Evolutionary conservation across 495 filamentous ascomycete genomes (phyloP).

Genomic region (Pyronema omphalodes): DNA sequence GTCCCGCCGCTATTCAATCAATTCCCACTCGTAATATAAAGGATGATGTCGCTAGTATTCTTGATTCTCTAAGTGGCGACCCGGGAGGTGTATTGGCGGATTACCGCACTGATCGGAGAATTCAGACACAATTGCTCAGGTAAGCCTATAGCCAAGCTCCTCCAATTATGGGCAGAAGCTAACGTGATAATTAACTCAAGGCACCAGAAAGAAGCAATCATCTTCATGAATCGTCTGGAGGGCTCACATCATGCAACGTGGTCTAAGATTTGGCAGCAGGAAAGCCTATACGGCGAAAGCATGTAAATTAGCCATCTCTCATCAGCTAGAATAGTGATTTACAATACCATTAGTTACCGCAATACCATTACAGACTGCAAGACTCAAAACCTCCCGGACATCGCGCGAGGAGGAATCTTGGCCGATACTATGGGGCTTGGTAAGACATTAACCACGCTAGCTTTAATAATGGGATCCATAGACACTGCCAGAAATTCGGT

Average conservation of each 20-base stretch:
- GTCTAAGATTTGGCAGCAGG: constrained; percentile 2
- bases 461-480: constrained; percentile 23
- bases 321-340: neutral
- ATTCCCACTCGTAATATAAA: too few species aligned
- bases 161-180: constrained; percentile 3
- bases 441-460: constrained; percentile 29
- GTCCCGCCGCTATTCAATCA: too few species aligned
- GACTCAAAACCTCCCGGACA: neutral
- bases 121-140: constrained; percentile 12
- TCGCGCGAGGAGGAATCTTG: constrained; percentile 25
- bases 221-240: constrained; percentile 1
- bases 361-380: constrained; percentile 6
- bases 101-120: constrained; percentile 7
- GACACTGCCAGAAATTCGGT: neutral
- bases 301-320: neutral
- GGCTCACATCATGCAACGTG: neutral
- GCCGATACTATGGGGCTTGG: constrained; percentile 34
- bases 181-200: neutral
- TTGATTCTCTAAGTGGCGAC: neutral
- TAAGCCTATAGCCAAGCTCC: constrained; percentile 11
- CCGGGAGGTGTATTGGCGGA: neutral
- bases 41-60: neutral
- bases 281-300: neutral
- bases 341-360: neutral
- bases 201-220: constrained; percentile 7